Evolutionary conservation across 2,329 filamentous ascomycete species (phyloP).

Genomic region (Ilyonectria sp.): DNA sequence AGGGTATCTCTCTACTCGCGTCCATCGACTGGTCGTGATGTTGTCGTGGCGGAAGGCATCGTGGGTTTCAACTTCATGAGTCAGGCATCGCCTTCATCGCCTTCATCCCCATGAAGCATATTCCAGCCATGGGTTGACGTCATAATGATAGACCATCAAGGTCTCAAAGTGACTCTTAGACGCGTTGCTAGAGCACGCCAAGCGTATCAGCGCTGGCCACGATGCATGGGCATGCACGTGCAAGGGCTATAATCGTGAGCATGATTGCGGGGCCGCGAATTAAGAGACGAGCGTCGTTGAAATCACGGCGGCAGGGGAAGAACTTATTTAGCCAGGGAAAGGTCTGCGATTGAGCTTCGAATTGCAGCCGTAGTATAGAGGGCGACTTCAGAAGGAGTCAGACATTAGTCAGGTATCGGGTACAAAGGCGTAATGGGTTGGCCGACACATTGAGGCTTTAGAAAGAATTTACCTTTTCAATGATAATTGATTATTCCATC

Average conservation of each 20-base stretch:
- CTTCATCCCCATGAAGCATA: conserved; percentile 22
- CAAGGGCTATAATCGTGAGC: not conserved
- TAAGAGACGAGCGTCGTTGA: conserved; percentile 10
- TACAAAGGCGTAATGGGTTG: not conserved
- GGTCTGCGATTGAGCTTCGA: not conserved
- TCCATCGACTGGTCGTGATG: conserved; percentile 40
- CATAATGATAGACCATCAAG: conserved; percentile 36
- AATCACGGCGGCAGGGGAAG: too few relatives aligned
- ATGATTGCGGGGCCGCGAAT: not conserved
- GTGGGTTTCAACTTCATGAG: conserved; percentile 62
- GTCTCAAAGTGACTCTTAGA: conserved; percentile 4
- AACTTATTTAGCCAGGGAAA: not conserved
- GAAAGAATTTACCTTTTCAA: too few relatives aligned
- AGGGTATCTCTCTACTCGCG: conserved; percentile 59
- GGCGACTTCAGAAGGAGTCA: too few relatives aligned
- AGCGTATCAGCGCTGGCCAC: conserved; percentile 14
- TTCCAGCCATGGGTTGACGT: not conserved
- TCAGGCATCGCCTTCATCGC: conserved; percentile 20
- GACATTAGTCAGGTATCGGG: not conserved
- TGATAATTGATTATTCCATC: not conserved
- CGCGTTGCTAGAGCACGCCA: not conserved
- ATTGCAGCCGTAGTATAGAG: not conserved
- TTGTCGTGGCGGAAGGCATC: conserved; percentile 63
- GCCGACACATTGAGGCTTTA: too few relatives aligned
- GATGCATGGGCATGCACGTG: not conserved